Conservation (phyloP, 164 flowering plant genomes). For the Macadamia integrifolia region DNA sequence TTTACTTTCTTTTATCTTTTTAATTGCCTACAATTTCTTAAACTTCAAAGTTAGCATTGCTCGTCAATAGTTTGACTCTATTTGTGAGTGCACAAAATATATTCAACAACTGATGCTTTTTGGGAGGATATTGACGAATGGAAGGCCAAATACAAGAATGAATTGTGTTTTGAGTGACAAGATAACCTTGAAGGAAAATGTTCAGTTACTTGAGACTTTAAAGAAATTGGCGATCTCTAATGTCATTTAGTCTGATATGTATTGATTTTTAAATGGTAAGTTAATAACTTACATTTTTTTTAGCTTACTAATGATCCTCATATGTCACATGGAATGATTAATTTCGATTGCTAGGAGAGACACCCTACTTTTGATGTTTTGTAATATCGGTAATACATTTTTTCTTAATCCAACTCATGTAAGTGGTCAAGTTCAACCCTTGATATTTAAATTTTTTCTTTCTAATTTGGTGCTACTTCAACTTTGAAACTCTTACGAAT, state of each 20-base stretch:
- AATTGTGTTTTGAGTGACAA: slow-evolving; percentile 74
- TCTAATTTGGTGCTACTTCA: too few relatives aligned
- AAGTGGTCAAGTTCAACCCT: too few relatives aligned
- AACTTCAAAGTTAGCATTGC: background rate
- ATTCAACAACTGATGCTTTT: slow-evolving; percentile 67
- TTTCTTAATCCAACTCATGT: too few relatives aligned
- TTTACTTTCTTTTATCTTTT: too few relatives aligned
- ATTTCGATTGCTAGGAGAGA: slow-evolving; percentile 84
- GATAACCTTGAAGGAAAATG: slow-evolving; percentile 71
- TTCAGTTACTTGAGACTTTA: slow-evolving; percentile 45
- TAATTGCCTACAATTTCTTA: background rate
- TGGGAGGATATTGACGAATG: slow-evolving; percentile 82
- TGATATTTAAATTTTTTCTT: too few relatives aligned
- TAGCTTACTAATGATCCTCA: slow-evolving; percentile 89
- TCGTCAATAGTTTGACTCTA: background rate
- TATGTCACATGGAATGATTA: slow-evolving; percentile 81
- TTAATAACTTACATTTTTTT: slow-evolving; percentile 3
- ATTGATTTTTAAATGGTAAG: background rate
- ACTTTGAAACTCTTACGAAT: too few relatives aligned
- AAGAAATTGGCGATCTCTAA: background rate
- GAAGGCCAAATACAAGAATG: slow-evolving; percentile 71
- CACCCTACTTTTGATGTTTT: background rate
- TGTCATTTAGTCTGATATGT: background rate
- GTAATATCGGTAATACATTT: background rate
- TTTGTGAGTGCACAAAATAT: background rate